Percentiles rank a stretch among this genome's conserved stretches.
Evolutionary conservation across 2,329 filamentous ascomycete species (phyloP).

Genomic region (Trichoderma semiorbis): DNA sequence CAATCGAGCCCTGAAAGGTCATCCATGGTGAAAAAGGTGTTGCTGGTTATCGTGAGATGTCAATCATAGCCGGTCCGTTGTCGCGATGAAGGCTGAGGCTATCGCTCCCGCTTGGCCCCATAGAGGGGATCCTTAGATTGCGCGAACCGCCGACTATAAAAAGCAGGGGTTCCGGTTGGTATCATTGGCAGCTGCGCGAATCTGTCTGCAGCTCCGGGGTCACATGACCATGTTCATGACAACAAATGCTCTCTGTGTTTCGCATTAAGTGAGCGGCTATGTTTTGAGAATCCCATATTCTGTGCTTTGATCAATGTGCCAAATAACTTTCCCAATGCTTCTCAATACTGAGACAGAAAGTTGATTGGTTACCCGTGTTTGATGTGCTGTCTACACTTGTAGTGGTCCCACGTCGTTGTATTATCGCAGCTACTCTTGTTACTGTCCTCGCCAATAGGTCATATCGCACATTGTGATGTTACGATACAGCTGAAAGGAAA

Average conservation of each 20-base stretch:
- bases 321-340: background rate
- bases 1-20: constrained; percentile 61
- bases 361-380: background rate
- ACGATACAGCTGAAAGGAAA: background rate
- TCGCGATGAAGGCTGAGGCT: constrained; percentile 20
- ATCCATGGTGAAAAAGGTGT: constrained; percentile 47
- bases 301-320: background rate
- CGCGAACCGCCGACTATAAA: constrained; percentile 4
- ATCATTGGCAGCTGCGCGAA: background rate
- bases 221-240: background rate
- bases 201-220: background rate
- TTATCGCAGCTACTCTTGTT: background rate
- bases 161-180: constrained; percentile 12
- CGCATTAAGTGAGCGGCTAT: background rate
- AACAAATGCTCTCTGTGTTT: background rate
- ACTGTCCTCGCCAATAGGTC: background rate
- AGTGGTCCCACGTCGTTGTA: background rate
- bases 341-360: background rate
- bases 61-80: constrained; percentile 26
- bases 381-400: background rate
- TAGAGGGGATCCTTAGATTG: constrained; percentile 6
- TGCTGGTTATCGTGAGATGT: constrained; percentile 23
- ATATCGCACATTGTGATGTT: background rate
- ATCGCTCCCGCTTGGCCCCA: background rate
- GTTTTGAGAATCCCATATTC: background rate